Evolutionary conservation across 208 protist species (phyloP).

Genomic region (Leishmania amazonensis): DNA sequence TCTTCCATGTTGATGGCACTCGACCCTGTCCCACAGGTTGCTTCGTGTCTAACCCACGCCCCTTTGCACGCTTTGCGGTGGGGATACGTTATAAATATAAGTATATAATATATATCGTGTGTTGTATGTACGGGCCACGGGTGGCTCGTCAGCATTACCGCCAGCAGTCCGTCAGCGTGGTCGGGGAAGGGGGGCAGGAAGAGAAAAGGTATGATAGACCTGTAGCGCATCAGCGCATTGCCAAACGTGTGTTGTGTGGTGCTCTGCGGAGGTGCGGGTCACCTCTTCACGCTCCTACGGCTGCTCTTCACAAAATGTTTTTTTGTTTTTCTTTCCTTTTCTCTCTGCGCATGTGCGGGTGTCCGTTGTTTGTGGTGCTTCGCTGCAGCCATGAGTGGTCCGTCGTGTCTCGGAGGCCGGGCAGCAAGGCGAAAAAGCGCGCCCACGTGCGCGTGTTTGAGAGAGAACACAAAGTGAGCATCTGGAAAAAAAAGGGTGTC

Average conservation of each 20-base stretch:
- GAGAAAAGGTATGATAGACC: background rate
- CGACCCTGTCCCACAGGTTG: background rate
- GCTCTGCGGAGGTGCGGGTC: background rate
- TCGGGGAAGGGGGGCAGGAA: background rate
- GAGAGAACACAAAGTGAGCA: background rate
- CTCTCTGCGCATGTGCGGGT: background rate
- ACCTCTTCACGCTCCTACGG: background rate
- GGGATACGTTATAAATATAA: no score
- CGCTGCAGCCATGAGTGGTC: background rate
- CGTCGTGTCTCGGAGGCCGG: background rate
- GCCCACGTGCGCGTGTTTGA: background rate
- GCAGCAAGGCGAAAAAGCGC: background rate
- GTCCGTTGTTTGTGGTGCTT: background rate
- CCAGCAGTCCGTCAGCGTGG: background rate
- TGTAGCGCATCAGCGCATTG: background rate
- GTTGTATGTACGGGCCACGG: background rate
- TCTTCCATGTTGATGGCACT: background rate
- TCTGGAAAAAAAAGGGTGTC: background rate
- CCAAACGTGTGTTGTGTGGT: background rate
- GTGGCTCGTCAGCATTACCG: background rate
- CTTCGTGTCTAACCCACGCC: background rate
- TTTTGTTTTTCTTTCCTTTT: constrained; percentile 13
- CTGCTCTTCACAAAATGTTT: background rate
- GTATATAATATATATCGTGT: background rate
- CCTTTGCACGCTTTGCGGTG: background rate